These are phyloP conservation scores for Saposhnikovia divaricata DNA, from an alignment of 129 eudicot species.

Conservation along the genomic window DNA sequence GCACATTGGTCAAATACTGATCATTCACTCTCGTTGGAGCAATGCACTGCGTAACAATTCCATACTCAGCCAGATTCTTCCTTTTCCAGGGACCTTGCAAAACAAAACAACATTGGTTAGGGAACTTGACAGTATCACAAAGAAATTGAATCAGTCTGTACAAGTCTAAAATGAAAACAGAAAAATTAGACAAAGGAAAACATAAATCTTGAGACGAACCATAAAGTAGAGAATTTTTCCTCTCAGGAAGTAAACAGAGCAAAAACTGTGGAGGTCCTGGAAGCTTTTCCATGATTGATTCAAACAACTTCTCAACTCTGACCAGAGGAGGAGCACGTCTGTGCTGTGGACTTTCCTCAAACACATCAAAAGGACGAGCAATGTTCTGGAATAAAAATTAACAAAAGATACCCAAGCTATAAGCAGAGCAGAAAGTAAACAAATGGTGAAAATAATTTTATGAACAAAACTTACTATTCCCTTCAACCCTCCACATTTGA, in stretches of 20 bases:
- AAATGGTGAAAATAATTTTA: neutral
- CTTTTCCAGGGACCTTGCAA: constrained; percentile 80
- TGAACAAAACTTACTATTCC: constrained; percentile 53
- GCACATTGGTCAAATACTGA: constrained; percentile 64
- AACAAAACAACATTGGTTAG: neutral
- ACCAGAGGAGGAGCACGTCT: constrained; percentile 79
- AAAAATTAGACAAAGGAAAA: neutral
- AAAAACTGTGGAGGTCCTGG: constrained; percentile 74
- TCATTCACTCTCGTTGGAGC: constrained; percentile 72
- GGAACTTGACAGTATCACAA: neutral
- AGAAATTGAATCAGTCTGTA: neutral
- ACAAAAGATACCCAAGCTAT: neutral
- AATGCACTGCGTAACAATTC: constrained; percentile 75
- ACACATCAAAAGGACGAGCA: constrained; percentile 50
- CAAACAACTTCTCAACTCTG: constrained; percentile 83
- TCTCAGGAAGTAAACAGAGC: constrained; percentile 68
- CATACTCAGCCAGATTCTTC: constrained; percentile 67
- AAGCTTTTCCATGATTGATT: constrained; percentile 44
- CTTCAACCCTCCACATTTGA: constrained; percentile 47
- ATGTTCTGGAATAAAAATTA: constrained; percentile 18
- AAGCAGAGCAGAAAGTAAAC: neutral
- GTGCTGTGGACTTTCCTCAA: constrained; percentile 62
- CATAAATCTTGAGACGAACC: constrained; percentile 25
- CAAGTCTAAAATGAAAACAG: neutral
- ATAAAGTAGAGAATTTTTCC: constrained; percentile 65